Evolutionary conservation across 2,329 filamentous ascomycete genomes (phyloP).

Genomic region (Leptosphaerulina australis): DNA sequence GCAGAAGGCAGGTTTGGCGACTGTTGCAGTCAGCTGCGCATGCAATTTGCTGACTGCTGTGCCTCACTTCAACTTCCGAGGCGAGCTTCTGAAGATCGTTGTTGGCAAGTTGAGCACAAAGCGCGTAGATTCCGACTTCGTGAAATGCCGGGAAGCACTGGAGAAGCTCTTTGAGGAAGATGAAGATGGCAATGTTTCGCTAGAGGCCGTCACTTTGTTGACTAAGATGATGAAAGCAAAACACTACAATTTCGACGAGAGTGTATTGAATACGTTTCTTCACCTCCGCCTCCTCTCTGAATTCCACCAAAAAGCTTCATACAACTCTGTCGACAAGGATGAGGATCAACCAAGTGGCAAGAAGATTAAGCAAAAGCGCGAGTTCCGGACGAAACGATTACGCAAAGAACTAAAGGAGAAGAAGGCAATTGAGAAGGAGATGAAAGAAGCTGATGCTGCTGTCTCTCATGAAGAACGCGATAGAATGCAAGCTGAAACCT

Average conservation of each 20-base stretch:
- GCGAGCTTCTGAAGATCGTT: slow-evolving; percentile 84
- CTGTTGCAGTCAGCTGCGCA: slow-evolving; percentile 81
- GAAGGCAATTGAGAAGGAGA: slow-evolving; percentile 88
- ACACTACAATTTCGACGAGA: slow-evolving; percentile 82
- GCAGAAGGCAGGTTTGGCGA: slow-evolving; percentile 60
- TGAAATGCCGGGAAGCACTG: slow-evolving; percentile 77
- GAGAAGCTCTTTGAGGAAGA: slow-evolving; percentile 84
- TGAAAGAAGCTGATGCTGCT: slow-evolving; percentile 87
- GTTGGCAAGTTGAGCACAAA: slow-evolving; percentile 80
- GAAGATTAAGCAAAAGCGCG: slow-evolving; percentile 74
- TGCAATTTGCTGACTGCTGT: slow-evolving; percentile 81
- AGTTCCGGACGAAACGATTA: slow-evolving; percentile 87
- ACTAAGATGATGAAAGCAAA: slow-evolving; percentile 94
- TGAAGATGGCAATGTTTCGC: slow-evolving; percentile 84
- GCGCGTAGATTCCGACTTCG: slow-evolving; percentile 73
- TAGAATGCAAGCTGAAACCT: slow-evolving; percentile 89
- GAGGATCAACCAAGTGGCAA: slow-evolving; percentile 58
- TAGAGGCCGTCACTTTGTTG: slow-evolving; percentile 83
- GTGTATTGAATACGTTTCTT: slow-evolving; percentile 86
- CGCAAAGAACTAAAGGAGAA: slow-evolving; percentile 84
- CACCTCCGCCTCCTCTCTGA: slow-evolving; percentile 87
- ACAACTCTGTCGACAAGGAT: slow-evolving; percentile 72
- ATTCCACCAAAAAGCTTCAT: slow-evolving; percentile 82
- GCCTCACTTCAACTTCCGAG: slow-evolving; percentile 96
- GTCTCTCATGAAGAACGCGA: slow-evolving; percentile 93